A percentile compares a stretch with the other conserved stretches of the same genome.
These are phyloP conservation scores for Scheffersomyces lignicola DNA, from an alignment of 1,139 yeast genomes.

Conservation along the genomic window DNA sequence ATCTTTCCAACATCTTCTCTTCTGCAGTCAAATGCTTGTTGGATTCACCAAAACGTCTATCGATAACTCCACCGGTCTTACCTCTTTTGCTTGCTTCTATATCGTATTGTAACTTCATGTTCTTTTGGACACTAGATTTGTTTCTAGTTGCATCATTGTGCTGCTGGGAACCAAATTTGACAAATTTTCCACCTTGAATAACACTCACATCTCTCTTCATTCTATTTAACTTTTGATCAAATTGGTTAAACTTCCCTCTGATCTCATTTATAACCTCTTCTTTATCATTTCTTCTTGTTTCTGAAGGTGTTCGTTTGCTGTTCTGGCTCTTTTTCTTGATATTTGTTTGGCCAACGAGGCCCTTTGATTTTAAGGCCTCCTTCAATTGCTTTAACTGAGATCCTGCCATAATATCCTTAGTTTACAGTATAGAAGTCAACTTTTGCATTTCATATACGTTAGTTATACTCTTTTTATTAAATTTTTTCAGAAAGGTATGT, in stretches of 20 bases:
- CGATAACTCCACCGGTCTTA: constrained; percentile 75
- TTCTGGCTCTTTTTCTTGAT: constrained; percentile 51
- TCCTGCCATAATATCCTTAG: constrained; percentile 77
- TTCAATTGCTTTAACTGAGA: constrained; percentile 84
- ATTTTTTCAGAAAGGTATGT: neutral
- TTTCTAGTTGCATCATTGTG: constrained; percentile 44
- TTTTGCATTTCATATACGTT: too few species aligned
- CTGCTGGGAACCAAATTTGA: constrained; percentile 56
- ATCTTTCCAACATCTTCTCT: constrained; percentile 93
- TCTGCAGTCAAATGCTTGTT: constrained; percentile 72
- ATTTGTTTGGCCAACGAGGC: constrained; percentile 81
- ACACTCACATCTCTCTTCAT: constrained; percentile 66
- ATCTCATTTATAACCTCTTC: constrained; percentile 58
- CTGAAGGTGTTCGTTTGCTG: constrained; percentile 48
- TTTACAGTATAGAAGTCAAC: too few species aligned
- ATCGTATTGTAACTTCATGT: constrained; percentile 68
- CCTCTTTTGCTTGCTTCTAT: constrained; percentile 61
- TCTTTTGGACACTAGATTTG: constrained; percentile 76
- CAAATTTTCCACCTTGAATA: constrained; percentile 52
- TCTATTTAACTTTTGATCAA: constrained; percentile 73
- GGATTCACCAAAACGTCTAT: constrained; percentile 91
- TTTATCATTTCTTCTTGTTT: constrained; percentile 67
- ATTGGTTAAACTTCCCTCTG: constrained; percentile 84
- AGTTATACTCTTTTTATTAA: neutral
- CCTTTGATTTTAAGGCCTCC: constrained; percentile 72